Percentiles rank a stretch among this genome's conserved stretches.
Conservation (phyloP, 345 rosid genomes). For the Aethionema arabicum region DNA sequence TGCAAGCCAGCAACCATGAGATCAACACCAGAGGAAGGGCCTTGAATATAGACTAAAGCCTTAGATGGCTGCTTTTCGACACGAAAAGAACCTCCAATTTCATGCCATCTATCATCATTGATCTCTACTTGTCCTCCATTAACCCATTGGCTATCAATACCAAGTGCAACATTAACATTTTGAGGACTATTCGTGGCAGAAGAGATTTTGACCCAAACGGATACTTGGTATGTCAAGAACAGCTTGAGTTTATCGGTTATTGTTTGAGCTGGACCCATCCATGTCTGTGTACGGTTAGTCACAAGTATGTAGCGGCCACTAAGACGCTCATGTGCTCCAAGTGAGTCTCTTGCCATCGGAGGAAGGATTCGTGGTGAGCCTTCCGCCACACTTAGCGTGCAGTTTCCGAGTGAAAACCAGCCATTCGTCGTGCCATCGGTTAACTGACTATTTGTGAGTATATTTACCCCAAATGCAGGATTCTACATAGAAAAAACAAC, state of each 20-base stretch:
- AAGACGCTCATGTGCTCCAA: slow-evolving; percentile 64
- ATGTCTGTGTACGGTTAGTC: slow-evolving; percentile 75
- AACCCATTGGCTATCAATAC: slow-evolving; percentile 86
- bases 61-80: slow-evolving; percentile 76
- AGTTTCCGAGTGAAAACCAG: slow-evolving; percentile 93
- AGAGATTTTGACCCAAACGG: slow-evolving; percentile 85
- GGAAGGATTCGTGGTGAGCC: slow-evolving; percentile 87
- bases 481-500: slow-evolving; percentile 42
- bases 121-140: slow-evolving; percentile 90
- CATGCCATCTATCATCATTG: slow-evolving; percentile 77
- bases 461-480: slow-evolving; percentile 72
- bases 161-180: slow-evolving; percentile 78
- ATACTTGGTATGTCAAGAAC: slow-evolving; percentile 83
- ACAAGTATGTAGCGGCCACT: slow-evolving; percentile 73
- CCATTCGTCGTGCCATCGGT: slow-evolving; percentile 47
- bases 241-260: slow-evolving; percentile 75
- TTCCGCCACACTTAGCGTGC: slow-evolving; percentile 52
- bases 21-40: slow-evolving; percentile 73
- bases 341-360: slow-evolving; percentile 82
- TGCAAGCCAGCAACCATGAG: slow-evolving; percentile 88
- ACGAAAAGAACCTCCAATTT: slow-evolving; percentile 86
- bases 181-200: slow-evolving; percentile 59
- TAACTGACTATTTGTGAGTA: slow-evolving; percentile 68
- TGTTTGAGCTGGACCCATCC: slow-evolving; percentile 99
- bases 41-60: slow-evolving; percentile 84